Evolutionary conservation across 306 rosid species (phyloP).

Genomic region (Bauhinia variegata): DNA sequence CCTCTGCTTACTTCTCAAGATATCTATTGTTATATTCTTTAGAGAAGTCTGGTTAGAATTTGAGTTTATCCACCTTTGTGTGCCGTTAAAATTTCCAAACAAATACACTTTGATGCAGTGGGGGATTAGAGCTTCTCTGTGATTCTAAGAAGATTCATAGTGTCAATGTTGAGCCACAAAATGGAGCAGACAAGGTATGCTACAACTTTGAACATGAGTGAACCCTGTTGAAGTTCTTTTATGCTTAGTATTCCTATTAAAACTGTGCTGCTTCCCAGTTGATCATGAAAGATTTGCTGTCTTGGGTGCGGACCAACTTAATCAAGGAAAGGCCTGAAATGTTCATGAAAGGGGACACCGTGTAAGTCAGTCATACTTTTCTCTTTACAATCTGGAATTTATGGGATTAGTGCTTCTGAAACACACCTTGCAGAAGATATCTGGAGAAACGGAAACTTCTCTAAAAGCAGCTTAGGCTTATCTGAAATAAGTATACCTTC

Average conservation of each 20-base stretch:
- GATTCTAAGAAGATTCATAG: conserved; percentile 81
- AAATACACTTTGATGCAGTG: conserved; percentile 49
- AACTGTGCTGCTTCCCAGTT: conserved; percentile 53
- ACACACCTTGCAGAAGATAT: neutral
- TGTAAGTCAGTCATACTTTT: conserved; percentile 67
- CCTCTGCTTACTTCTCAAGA: neutral
- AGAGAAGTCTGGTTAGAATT: neutral
- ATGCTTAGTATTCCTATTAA: conserved; percentile 7
- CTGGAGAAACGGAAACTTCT: neutral
- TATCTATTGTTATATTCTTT: conserved; percentile 8
- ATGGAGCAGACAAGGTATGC: conserved; percentile 63
- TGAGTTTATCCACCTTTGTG: neutral
- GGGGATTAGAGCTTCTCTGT: conserved; percentile 94
- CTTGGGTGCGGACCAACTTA: conserved; percentile 81
- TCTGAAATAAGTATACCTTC: conserved; percentile 19
- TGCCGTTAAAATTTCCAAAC: conserved; percentile 33
- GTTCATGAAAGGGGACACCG: conserved; percentile 95
- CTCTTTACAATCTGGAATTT: conserved; percentile 14
- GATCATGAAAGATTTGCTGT: conserved; percentile 79
- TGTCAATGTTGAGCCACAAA: conserved; percentile 61
- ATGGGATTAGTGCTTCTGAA: conserved; percentile 2
- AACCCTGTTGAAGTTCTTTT: neutral
- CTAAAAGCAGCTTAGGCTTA: conserved; percentile 23
- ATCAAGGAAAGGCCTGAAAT: conserved; percentile 97
- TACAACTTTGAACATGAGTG: neutral